Base-by-base conservation (phyloP, 768 basidiomycete genomes). In the Suillus variegatus region DNA sequence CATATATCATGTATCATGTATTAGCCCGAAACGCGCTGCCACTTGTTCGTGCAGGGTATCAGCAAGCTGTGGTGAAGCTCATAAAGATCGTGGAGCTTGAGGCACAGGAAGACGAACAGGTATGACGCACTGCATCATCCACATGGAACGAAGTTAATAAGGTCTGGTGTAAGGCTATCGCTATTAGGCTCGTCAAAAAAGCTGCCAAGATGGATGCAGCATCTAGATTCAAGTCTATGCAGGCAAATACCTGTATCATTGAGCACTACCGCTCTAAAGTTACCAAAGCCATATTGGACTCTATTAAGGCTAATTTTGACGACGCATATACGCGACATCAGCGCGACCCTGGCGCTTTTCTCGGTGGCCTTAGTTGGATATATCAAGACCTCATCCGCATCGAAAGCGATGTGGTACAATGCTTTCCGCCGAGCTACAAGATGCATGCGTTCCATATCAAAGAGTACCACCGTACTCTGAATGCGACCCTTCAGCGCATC, bases 181-280 rank as follows among this genome's bases (percentile, higher is more conserved):
- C 93, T 44, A 93, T 99, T 74, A 87, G 92, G 61, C 90, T 99
- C 25, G 92, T 99, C 64, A 97, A 95, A 77, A 96, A 95, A 76
- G 91, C 93, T 2, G 93, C 94, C 8, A 95, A 94, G 72, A 83
- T 92, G 75, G 96, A 97, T 71, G 92, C 95, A 22, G 94, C 97
- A 1, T 90, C 93, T 13, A 95, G 94, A 76, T 96, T 94, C 80
- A 93, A 88, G 73, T 97, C 94, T 14, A 88, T 96, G 85, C 92
- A 94, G 77, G 95, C 95, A 54, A 90, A 95, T 69, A 93, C 96
- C 14, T 89, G 97, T 51, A 83, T 94, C 41, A 88, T 99, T 75
- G 99, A 99, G 78, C 93, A 97, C 76, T 99, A 99, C 76, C 89
- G 96, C 20, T 89, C 92, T 64, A 97, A 95, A 75, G 86, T 97